phyloP scores from a whole-genome alignment of 768 basidiomycete species.

The Rhodosporidiobolus odoratus region DNA sequence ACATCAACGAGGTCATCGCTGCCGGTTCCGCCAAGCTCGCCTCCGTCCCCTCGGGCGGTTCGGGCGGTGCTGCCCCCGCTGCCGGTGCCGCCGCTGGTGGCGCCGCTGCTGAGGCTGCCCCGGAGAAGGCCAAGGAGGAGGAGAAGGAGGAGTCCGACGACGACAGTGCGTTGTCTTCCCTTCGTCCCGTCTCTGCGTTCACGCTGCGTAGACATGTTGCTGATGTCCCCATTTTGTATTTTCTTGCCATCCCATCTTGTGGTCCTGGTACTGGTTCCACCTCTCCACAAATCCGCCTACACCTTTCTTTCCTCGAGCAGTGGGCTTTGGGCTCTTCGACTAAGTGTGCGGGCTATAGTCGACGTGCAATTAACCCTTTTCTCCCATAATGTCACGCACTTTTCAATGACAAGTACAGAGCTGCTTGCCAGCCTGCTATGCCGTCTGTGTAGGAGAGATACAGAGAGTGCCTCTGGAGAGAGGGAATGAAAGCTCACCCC shows the following conservation, averaged over 20 bases:
- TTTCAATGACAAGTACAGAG: too few species aligned
- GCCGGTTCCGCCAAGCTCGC: conserved; percentile 90
- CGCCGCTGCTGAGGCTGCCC: conserved; percentile 60
- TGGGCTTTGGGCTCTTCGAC: conserved; percentile 54
- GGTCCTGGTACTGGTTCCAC: too few species aligned
- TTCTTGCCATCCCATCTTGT: too few species aligned
- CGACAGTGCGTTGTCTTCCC: conserved; percentile 36
- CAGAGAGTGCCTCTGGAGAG: too few species aligned
- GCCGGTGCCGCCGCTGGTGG: conserved; percentile 55
- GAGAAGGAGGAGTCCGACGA: conserved; percentile 41
- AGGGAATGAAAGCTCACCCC: too few species aligned
- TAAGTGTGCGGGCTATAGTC: not conserved
- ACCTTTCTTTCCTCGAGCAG: conserved; percentile 21
- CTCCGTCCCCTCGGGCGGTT: conserved; percentile 95
- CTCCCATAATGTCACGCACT: too few species aligned
- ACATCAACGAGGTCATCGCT: conserved; percentile 81
- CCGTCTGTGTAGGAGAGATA: too few species aligned
- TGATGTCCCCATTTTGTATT: too few species aligned
- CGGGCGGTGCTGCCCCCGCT: conserved; percentile 51
- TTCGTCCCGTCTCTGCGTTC: not conserved
- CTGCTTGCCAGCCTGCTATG: too few species aligned
- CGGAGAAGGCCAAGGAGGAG: conserved; percentile 67
- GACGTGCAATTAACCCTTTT: not conserved
- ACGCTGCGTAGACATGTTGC: not conserved
- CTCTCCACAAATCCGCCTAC: not conserved